These are phyloP conservation scores for Xylaria sp. DNA, from an alignment of 2,329 filamentous ascomycete species.

Conservation along the genomic window DNA sequence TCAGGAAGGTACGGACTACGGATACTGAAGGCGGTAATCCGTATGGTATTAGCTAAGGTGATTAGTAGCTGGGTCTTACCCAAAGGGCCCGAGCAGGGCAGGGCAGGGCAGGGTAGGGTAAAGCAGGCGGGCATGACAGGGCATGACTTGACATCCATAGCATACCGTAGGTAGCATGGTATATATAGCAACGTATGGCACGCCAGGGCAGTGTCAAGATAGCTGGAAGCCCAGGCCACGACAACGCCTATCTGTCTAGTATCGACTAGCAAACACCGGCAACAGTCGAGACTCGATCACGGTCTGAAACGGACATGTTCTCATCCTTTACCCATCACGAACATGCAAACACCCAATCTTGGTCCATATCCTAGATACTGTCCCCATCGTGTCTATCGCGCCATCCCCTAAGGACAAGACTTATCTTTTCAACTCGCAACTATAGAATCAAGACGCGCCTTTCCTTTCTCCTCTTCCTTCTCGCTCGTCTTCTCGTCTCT, in stretches of 20 bases:
- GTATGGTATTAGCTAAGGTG: not conserved
- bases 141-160: not conserved
- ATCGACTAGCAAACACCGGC: too few relatives aligned
- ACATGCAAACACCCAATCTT: not conserved
- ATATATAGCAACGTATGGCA: too few relatives aligned
- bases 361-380: not conserved
- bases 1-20: not conserved
- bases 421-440: not conserved
- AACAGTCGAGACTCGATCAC: too few relatives aligned
- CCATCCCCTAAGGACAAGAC: not conserved
- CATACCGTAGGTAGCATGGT: not conserved
- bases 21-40: too few relatives aligned
- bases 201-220: too few relatives aligned
- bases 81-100: not conserved
- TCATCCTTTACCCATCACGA: not conserved
- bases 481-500: not conserved
- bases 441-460: too few relatives aligned
- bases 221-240: too few relatives aligned
- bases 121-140: not conserved
- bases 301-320: not conserved
- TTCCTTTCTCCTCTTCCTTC: not conserved
- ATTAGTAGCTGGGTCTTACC: not conserved
- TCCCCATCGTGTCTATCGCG: not conserved
- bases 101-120: not conserved
- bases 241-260: too few relatives aligned